These are phyloP conservation scores for Orbilia ellipsospora DNA, from an alignment of 2,329 filamentous ascomycete genomes.

Conservation along the genomic window DNA sequence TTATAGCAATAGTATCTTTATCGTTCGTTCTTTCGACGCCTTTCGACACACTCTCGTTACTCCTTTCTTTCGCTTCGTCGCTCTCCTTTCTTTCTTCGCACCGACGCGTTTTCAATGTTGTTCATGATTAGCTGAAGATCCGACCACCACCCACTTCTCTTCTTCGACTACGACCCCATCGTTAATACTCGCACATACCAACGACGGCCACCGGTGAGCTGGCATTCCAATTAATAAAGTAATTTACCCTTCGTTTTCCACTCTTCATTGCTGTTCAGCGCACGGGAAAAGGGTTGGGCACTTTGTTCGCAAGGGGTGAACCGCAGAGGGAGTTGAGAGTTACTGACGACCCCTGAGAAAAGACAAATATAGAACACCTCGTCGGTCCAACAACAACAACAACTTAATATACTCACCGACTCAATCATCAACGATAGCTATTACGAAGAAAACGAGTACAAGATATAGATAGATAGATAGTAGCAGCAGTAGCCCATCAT, in stretches of 20 bases:
- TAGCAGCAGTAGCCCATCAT: slow-evolving; percentile 58
- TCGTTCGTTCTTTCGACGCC: too few species aligned
- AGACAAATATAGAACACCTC: slow-evolving; percentile 14
- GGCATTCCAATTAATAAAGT: slow-evolving; percentile 22
- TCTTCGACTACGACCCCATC: neutral
- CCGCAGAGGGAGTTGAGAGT: slow-evolving; percentile 44
- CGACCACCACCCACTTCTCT: slow-evolving; percentile 7
- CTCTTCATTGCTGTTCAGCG: neutral
- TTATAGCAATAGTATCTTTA: too few species aligned
- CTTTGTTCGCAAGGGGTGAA: slow-evolving; percentile 21
- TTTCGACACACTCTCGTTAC: slow-evolving; percentile 4
- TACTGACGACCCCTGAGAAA: slow-evolving; percentile 8
- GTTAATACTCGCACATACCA: slow-evolving; percentile 3
- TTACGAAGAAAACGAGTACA: neutral
- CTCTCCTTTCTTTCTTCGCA: slow-evolving; percentile 1
- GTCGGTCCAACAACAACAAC: neutral
- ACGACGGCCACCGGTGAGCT: neutral
- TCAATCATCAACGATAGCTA: neutral
- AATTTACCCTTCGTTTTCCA: neutral
- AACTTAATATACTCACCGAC: slow-evolving; percentile 1
- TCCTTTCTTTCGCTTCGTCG: slow-evolving; percentile 2
- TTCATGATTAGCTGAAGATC: slow-evolving; percentile 53
- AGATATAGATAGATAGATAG: neutral
- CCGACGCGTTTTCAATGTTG: slow-evolving; percentile 43
- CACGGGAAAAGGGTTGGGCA: slow-evolving; percentile 2